Evolutionary conservation across 1,139 yeast species (phyloP), one percentile per base, ranked within the genome.

Genomic region (Debaryomyces singareniensis): DNA sequence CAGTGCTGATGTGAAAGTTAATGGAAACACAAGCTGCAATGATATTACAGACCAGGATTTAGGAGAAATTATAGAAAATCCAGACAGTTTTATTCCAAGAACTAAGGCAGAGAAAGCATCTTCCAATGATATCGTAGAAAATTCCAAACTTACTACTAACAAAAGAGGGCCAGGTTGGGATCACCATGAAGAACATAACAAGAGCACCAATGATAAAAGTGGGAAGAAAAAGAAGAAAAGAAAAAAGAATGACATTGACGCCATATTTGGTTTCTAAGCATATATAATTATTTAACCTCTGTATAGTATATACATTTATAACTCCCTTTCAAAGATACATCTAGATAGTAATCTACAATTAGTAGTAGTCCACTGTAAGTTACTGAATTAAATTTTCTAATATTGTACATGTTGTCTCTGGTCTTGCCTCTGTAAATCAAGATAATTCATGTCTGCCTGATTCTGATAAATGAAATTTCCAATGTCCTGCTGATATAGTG

Each of bases 41-140:
- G n/a, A n/a, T n/a, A 13, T 15, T 5, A 12, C 16, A 36, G 34
- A 12, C 5, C 16, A 29, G 10, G 21, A 28, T 13, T 25, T 23
- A 13, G 5, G 15, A 15, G 10, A 9, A 23, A 13, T 4, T n/a
- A 14, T 14, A n/a, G 21, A 20, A 10, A 24, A n/a, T 10, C 22
- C 9, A 4, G 18, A 23, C n/a, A n/a, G n/a, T n/a, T n/a, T n/a
- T n/a, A n/a, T n/a, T n/a, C n/a, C n/a, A n/a, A n/a, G n/a, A n/a
- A n/a, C n/a, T n/a, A n/a, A n/a, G n/a, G n/a, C n/a, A n/a, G n/a
- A n/a, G n/a, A n/a, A n/a, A n/a, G n/a, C n/a, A n/a, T n/a, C n/a
- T n/a, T n/a, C n/a, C n/a, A n/a, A n/a, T n/a, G n/a, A n/a, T n/a
- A n/a, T n/a, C n/a, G n/a, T n/a, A n/a, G n/a, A n/a, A n/a, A n/a